Base-by-base conservation (phyloP, 192 early-diverging fungal genomes). In the Jimgerdemannia lactiflua region DNA sequence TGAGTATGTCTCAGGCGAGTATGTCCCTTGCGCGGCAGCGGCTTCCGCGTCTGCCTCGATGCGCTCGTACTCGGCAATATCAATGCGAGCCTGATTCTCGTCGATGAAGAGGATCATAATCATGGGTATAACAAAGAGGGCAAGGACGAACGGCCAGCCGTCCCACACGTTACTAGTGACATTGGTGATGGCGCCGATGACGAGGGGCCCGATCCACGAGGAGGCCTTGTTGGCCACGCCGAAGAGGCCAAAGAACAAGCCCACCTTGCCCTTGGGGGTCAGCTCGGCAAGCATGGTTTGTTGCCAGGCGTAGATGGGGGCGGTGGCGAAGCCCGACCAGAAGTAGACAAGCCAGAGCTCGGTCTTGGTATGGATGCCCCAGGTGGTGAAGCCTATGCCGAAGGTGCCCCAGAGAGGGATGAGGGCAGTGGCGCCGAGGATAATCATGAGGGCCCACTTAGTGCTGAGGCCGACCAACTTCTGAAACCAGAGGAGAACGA, bases 191-290 rank as follows among this genome's bases (percentile, higher is more conserved):
- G 86, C 86, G 19, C 84, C 92, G 10, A 90, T 90, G 68, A 94
- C 83, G 65, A 94, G 78, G 0, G 93, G 92, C 6, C 93, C 93
- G 42, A 94, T 77, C 91, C 92, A 94, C 40, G 87, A 80, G 2
- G 87, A 86, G 14, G 89, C 91, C 79, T 93, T 92, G 80, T 94
- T 90, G 11, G 89, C 90, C 71, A 91, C 83, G 69, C 87, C 91
- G 75, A 89, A 94, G 6, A 94, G 72, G 20, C 85, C 85, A 73
- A 92, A 94, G 82, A 94, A 92, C 76, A 91, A 81, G 11, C 88
- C 83, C 68, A 92, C 93, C 43, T 82, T 84, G 29, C 91, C 92
- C 41, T 82, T 84, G 1, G 93, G 93, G 0, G 89, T 70, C 71
- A 94, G 77, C 64, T 91, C 87, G 3, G 87, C 85, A 70, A 90